Evolutionary conservation across 192 early-diverging fungal genomes (phyloP), one percentile per base, ranked within the genome.

Genomic region (Haplosporangium gracile): DNA sequence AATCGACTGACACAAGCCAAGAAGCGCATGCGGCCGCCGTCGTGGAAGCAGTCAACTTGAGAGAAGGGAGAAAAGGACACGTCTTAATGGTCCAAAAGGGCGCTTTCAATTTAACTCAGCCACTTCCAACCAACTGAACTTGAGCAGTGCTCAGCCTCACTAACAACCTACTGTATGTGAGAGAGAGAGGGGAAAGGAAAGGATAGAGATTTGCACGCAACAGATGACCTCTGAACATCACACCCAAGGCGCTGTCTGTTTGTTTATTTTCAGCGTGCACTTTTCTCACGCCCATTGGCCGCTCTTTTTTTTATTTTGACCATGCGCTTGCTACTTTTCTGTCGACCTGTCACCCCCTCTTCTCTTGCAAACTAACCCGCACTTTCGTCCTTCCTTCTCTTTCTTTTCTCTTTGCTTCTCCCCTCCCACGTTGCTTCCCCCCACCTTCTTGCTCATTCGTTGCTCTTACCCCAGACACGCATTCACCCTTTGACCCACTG

Each of bases 281-380:
- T 26, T 24, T 65, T 32, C 60, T 29, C 60, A 65, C 60, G 60
- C 60, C 60, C 60, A 65, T 32, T 65, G 60, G 60, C 60, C 60
- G 60, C 60, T 15, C 6, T 24, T n/a, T 57, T 24, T 7, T 57
- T 5, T 24, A 1, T 15, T 57, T 65, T 8, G 7, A 2, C 60
- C 13, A 34, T 65, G 9, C 29, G 29, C 13, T 51, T 51, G 18
- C 49, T 32, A 29, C 24, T 60, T 26, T 26, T 15, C 11, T 15
- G 60, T 63, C 8, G 10, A 55, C 60, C 7, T n/a, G 57, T 63
- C 8, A 0, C 29, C 26, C 26, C 26, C 26, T 13, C 3, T 65
- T 32, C 24, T 65, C 29, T 32, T 32, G 10, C 60, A 57, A 20
- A n/a, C 60, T 4, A 0, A 8, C 60, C 60, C 55, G 6, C 24